Evolutionary conservation across 306 rosid species (phyloP), one percentile per base, ranked within the genome.

Genomic region (Senna tora): DNA sequence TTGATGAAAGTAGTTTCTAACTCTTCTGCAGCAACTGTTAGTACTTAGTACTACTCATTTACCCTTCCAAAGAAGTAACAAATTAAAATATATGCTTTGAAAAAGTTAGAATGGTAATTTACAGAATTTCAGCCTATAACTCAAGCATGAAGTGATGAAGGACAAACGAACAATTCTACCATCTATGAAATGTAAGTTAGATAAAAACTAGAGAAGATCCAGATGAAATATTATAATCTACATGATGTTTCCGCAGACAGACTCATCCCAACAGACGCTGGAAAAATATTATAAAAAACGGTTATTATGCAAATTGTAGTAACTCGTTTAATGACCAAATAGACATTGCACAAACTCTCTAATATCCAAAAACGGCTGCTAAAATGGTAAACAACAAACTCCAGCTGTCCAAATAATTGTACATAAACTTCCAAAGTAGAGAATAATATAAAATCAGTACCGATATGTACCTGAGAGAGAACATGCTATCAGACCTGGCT

Each of bases 401-500:
- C 42, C 68, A 75, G 33, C 38, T 46, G 47, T 9, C 22, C 59
- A 70, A 73, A 47, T 19, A 57, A 25, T 2, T 19, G 52, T 30
- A 65, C 1, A 50, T 70, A 65, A 56, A 42, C 9, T 45, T 22
- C 46, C 59, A 60, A 71, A 60, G 21, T 19, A 15, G 46, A 0
- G 64, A 71, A 59, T 30, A 66, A 39, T 20, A 52, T 14, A 75
- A 51, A 20, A 45, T 50, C 6, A 38, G 65, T 33, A 9, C 6
- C 50, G 47, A 62, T 56, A 72, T n/a, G 71, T 71, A 88, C 99
- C 96, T 91, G 36, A 80, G 70, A 81, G 84, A 89, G 77, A 85
- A 84, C 83, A 84, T 70, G 80, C 84, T 82, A 51, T 94, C 99
- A 34, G 97, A 94, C 84, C 97, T 86, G 39, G 93, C 97, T 2